Conservation (phyloP, 1,284 basidiomycete species). For the Rugosomyces carneus region DNA sequence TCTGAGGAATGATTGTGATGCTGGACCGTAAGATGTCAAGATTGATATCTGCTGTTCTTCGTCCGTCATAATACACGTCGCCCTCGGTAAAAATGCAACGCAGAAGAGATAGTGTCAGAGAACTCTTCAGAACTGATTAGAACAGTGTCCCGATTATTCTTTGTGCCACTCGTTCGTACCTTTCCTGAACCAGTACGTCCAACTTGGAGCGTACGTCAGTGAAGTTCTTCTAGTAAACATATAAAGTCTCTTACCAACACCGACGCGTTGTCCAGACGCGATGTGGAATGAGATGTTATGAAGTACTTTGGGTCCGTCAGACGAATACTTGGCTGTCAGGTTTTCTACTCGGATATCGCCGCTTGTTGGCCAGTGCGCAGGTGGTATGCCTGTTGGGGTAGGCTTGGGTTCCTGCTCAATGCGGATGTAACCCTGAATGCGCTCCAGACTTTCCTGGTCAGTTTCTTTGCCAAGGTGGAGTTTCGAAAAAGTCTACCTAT, state of each 20-base stretch:
- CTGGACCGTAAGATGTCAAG: conserved; percentile 56
- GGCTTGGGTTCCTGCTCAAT: conserved; percentile 67
- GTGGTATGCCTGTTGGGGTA: conserved; percentile 47
- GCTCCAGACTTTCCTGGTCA: conserved; percentile 49
- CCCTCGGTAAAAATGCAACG: conserved; percentile 55
- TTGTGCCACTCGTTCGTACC: no score
- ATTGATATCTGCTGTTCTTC: conserved; percentile 45
- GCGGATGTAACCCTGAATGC: conserved; percentile 65
- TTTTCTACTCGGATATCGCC: conserved; percentile 61
- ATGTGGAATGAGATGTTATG: conserved; percentile 50
- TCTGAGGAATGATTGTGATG: conserved; percentile 59
- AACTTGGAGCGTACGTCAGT: conserved; percentile 31
- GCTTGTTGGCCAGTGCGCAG: conserved; percentile 75
- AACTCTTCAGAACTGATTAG: conserved; percentile 30
- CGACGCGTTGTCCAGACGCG: conserved; percentile 55
- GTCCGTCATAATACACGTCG: conserved; percentile 46
- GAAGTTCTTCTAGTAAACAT: background rate
- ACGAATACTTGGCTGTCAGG: conserved; percentile 53
- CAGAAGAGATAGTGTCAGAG: conserved; percentile 46
- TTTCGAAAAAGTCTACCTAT: conserved; percentile 35
- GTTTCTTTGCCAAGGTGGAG: background rate
- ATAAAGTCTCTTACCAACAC: conserved; percentile 37
- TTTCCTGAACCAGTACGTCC: conserved; percentile 76
- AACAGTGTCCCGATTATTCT: no score
- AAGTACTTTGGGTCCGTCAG: conserved; percentile 44